Evolutionary conservation across 2,329 filamentous ascomycete species (phyloP).

Genomic region (Aspergillus fructus): DNA sequence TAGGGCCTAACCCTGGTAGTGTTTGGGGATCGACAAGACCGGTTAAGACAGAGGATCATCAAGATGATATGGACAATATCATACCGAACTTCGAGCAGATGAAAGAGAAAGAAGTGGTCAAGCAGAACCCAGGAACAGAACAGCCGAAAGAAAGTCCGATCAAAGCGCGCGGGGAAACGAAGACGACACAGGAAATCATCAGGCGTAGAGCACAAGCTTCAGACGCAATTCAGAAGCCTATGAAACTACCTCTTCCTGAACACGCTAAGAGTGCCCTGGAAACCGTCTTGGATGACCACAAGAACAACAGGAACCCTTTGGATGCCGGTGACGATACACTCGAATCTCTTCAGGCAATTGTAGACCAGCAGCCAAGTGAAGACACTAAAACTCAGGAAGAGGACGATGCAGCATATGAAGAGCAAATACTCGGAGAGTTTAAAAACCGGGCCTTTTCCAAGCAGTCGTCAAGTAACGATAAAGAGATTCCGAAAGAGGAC

Average conservation of each 20-base stretch:
- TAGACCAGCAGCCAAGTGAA: slow-evolving; percentile 31
- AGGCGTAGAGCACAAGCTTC: background rate
- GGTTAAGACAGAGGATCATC: slow-evolving; percentile 23
- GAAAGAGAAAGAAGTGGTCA: slow-evolving; percentile 7
- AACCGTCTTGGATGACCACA: slow-evolving; percentile 42
- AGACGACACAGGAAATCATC: background rate
- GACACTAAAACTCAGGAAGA: slow-evolving; percentile 28
- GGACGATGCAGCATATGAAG: slow-evolving; percentile 33
- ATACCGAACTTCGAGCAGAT: slow-evolving; percentile 8
- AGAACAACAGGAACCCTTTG: slow-evolving; percentile 37
- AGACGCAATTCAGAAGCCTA: slow-evolving; percentile 20
- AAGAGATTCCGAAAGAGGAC: too few species aligned
- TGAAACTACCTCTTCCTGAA: slow-evolving; percentile 34
- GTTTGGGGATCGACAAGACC: background rate
- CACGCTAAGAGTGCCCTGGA: slow-evolving; percentile 44
- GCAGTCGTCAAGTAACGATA: too few species aligned
- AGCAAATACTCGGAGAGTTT: slow-evolving; percentile 28
- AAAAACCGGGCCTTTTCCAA: too few species aligned
- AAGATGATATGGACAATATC: slow-evolving; percentile 20
- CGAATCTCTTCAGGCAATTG: slow-evolving; percentile 44
- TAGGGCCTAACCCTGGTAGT: background rate
- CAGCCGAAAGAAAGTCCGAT: slow-evolving; percentile 1
- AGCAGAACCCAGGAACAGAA: slow-evolving; percentile 5
- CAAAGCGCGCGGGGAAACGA: background rate
- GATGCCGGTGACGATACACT: slow-evolving; percentile 46